phyloP scores from a whole-genome alignment of 2,329 filamentous ascomycete genomes.

The Monosporascus sp. region DNA sequence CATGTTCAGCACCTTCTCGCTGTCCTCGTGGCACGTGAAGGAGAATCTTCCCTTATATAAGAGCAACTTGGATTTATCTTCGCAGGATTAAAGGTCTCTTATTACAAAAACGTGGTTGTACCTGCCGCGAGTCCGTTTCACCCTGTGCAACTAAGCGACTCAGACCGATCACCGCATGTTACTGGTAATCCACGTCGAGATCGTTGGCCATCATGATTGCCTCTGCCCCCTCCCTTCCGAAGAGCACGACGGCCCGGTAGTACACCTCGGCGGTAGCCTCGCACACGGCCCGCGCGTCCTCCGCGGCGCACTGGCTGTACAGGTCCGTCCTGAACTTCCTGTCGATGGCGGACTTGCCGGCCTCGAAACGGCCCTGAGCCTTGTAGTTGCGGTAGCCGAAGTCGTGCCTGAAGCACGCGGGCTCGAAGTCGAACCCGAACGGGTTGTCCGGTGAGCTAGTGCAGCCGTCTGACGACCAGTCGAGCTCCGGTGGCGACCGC shows the following conservation, averaged over 20 bases:
- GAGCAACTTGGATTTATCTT: no score
- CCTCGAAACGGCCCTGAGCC: slow-evolving; percentile 38
- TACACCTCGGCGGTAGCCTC: slow-evolving; percentile 34
- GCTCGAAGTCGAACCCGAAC: slow-evolving; percentile 36
- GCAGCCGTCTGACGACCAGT: slow-evolving; percentile 40
- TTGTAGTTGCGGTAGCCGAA: slow-evolving; percentile 53
- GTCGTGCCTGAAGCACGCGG: slow-evolving; percentile 49
- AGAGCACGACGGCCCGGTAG: slow-evolving; percentile 31
- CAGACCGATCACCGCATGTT: no score
- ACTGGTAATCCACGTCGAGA: no score
- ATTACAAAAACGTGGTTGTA: no score
- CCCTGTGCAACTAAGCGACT: no score
- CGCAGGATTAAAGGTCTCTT: no score
- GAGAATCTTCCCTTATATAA: no score
- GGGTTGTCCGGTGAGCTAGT: slow-evolving; percentile 38
- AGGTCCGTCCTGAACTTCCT: slow-evolving; percentile 42
- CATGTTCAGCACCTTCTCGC: no score
- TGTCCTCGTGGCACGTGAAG: no score
- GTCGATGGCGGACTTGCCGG: slow-evolving; percentile 40
- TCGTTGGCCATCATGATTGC: background rate
- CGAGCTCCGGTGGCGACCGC: slow-evolving; percentile 31
- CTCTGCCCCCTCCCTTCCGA: slow-evolving; percentile 19
- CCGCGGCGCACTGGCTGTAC: slow-evolving; percentile 30
- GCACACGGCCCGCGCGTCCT: slow-evolving; percentile 20
- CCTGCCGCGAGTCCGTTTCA: no score